These are phyloP conservation scores for Citrus trifoliata DNA, from an alignment of 345 rosid species.

Conservation along the genomic window DNA sequence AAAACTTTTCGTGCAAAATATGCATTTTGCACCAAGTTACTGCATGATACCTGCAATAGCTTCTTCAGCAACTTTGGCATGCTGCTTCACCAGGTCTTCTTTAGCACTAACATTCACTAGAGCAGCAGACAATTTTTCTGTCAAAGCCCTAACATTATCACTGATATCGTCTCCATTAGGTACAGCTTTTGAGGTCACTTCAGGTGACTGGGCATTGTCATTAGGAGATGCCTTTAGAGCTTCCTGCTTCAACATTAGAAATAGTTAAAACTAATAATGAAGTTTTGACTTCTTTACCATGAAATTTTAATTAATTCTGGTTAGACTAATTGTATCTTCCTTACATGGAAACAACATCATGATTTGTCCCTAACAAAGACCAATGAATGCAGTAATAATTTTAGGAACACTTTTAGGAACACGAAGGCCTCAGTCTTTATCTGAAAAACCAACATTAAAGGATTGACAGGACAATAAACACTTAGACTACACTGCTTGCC, in stretches of 20 bases:
- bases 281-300: not conserved
- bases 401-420: not conserved
- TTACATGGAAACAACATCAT: not conserved
- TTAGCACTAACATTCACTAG: slow-evolving; percentile 76
- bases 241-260: slow-evolving; percentile 43
- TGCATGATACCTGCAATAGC: slow-evolving; percentile 74
- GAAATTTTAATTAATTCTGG: not conserved
- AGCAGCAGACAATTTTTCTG: slow-evolving; percentile 81
- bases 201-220: slow-evolving; percentile 46
- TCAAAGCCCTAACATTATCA: slow-evolving; percentile 47
- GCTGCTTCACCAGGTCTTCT: slow-evolving; percentile 88
- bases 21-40: not conserved
- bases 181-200: slow-evolving; percentile 42
- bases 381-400: not conserved
- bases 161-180: slow-evolving; percentile 40
- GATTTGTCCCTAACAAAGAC: not conserved
- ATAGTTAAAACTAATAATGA: not conserved
- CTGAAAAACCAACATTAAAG: not conserved
- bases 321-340: not conserved
- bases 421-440: not conserved
- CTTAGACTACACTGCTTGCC: not conserved
- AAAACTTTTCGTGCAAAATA: not conserved
- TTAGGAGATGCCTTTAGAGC: slow-evolving; percentile 51
- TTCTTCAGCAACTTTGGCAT: slow-evolving; percentile 94
- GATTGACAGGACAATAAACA: not conserved